Base-by-base conservation (phyloP, 176 grass and related monocot genomes). In the Oryza brachyantha region DNA sequence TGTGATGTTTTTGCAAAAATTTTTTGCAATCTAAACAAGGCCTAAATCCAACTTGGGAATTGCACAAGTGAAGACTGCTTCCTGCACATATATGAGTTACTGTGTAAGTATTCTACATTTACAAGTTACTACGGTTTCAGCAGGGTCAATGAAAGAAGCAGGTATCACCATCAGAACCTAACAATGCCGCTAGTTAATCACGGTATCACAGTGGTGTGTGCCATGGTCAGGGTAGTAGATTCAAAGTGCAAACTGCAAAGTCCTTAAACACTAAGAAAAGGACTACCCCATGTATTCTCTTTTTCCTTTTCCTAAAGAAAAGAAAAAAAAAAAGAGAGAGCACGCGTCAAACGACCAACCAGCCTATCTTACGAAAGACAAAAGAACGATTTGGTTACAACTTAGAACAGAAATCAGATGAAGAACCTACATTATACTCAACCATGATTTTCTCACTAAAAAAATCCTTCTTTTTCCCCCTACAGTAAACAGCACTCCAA, bases 221-320 rank as follows among this genome's bases (percentile, higher is more conserved):
- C 21, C 52, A n/a, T 36, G 27, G 79, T 35, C 14, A 5, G 27
- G n/a, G n/a, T n/a, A n/a, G 22, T 28, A 66, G 70, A 52, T 83
- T 41, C 43, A 24, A 66, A 66, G 22, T 31, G 70, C 61, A 61
- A 54, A 34, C 31, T 34, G n/a, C n/a, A n/a, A n/a, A n/a, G n/a
- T n/a, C 39, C 73, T 73, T 10, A 22, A 48, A 43, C 38, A 34
- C 25, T 70, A 69, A 76, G 42, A 78, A 87, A 75, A 68, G 74
- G 19, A 43, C 61, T 28, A 62, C 39, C 79, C 61, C 54, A 36
- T 79, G 35, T 38, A 74, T 32, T 62, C 31, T 54, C 76, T 39
- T 76, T 77, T 40, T 21, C n/a, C 48, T 45, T 72, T 73, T 29
- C 1, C 12, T 26, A 42, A 42, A 73, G 48, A 68, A 14, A 50